These are phyloP conservation scores for Malus asiatica DNA, from an alignment of 306 rosid genomes.

Conservation along the genomic window DNA sequence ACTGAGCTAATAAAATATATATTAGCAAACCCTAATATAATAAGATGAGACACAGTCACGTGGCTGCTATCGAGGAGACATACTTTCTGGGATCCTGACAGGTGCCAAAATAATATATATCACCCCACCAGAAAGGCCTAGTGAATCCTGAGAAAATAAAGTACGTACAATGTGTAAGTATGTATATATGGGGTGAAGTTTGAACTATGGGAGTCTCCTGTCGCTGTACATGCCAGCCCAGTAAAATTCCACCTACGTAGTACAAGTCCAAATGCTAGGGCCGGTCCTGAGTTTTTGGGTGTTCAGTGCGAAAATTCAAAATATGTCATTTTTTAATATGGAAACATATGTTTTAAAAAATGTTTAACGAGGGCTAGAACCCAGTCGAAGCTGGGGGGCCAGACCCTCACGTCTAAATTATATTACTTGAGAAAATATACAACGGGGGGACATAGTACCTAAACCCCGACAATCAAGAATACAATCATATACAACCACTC, in stretches of 20 bases:
- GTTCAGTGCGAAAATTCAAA: too few species aligned
- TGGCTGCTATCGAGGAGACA: neutral
- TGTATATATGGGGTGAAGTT: neutral
- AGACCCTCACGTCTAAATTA: too few species aligned
- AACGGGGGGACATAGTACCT: too few species aligned
- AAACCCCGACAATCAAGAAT: too few species aligned
- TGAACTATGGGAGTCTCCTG: neutral
- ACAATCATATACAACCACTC: too few species aligned
- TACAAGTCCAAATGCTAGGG: neutral
- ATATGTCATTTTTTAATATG: too few species aligned
- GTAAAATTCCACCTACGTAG: neutral
- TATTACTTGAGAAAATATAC: too few species aligned
- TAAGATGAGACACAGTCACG: neutral
- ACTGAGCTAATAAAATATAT: neutral
- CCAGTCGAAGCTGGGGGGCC: too few species aligned
- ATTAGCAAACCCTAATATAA: neutral
- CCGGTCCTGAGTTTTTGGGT: too few species aligned
- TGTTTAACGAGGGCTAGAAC: too few species aligned
- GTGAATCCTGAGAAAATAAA: neutral
- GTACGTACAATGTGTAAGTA: neutral
- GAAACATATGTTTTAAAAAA: too few species aligned
- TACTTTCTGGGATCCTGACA: slow-evolving; percentile 6
- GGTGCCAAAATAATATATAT: neutral
- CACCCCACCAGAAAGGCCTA: slow-evolving; percentile 5
- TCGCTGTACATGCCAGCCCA: neutral